Evolutionary conservation across 164 flowering plant genomes (phyloP), one percentile per base, ranked within the genome.

Genomic region (Taxillus chinensis): DNA sequence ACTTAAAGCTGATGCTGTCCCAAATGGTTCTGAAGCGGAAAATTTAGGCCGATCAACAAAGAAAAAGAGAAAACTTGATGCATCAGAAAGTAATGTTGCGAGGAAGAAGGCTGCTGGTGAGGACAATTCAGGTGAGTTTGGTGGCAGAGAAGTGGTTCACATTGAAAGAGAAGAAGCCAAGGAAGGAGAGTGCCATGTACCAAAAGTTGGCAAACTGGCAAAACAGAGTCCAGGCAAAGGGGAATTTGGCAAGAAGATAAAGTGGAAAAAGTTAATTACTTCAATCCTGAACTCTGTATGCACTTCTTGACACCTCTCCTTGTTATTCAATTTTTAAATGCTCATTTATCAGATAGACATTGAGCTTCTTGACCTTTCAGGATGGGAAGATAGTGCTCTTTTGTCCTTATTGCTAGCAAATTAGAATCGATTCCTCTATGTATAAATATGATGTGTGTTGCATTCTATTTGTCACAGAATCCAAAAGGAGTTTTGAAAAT

Each of bases 201-300:
- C 27, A 10, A 60, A 57, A 38, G 71, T 72, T 66, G 70, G 75
- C 57, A 63, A 60, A 40, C 46, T 43, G 40, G 68, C 15, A 45
- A 55, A 65, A 13, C 41, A 70, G 58, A 64, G 39, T 39, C 5
- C 62, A 52, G 9, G 54, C 3, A 53, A 71, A 51, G 75, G 73
- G 42, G 68, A 61, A 52, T 17, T 10, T 3, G 64, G 65, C 38
- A 75, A 71, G 75, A 80, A 82, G 58, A 77, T 87, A 62, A 88
- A 90, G 67, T 90, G 92, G 99, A 93, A 87, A 76, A 93, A 89
- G 78, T 59, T 90, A 69, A 89, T 93, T 46, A 71, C 75, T 37
- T 74, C 88, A 57, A 62, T 77, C 63, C 71, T 93, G 69, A 87
- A 82, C 83, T 77, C 83, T 54, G 99, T 93, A 83, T 3, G 79